Conservation (phyloP, 495 filamentous ascomycete genomes). For the Oleoguttula mirabilis region DNA sequence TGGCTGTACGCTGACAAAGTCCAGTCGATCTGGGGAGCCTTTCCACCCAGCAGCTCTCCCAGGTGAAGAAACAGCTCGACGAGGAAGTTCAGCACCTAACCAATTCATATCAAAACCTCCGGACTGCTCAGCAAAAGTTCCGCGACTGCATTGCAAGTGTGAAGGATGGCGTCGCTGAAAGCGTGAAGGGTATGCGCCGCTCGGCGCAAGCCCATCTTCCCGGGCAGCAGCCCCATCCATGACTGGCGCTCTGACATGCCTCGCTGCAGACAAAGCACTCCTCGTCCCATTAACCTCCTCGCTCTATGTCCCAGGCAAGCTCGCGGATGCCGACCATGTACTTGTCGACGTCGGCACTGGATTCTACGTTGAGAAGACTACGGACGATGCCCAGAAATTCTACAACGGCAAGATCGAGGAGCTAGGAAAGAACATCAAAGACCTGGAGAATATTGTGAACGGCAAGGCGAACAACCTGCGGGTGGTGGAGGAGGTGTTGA, state of each 20-base stretch:
- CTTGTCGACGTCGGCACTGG: constrained; percentile 94
- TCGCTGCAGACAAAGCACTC: constrained; percentile 46
- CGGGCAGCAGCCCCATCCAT: background rate
- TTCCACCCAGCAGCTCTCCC: constrained; percentile 42
- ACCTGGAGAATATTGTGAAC: constrained; percentile 76
- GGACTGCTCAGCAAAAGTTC: constrained; percentile 82
- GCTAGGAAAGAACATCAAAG: constrained; percentile 62
- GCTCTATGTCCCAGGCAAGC: constrained; percentile 77
- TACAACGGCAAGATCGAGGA: constrained; percentile 78
- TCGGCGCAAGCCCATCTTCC: background rate
- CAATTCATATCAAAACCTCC: constrained; percentile 73
- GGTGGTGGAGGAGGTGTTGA: constrained; percentile 59
- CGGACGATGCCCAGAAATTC: constrained; percentile 66
- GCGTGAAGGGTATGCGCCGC: constrained; percentile 30
- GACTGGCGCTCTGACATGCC: background rate
- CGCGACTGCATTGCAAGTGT: constrained; percentile 72
- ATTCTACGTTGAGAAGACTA: constrained; percentile 89
- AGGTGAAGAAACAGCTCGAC: constrained; percentile 87
- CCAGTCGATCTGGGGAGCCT: constrained; percentile 54
- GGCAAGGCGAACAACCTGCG: constrained; percentile 73
- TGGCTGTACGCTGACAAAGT: constrained; percentile 5
- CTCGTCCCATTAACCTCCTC: constrained; percentile 86
- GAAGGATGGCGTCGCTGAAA: constrained; percentile 20
- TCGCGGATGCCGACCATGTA: constrained; percentile 66
- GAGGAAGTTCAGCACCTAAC: constrained; percentile 90